Evolutionary conservation across 441 rosid genomes (phyloP).

Genomic region (Aleurites moluccanus): DNA sequence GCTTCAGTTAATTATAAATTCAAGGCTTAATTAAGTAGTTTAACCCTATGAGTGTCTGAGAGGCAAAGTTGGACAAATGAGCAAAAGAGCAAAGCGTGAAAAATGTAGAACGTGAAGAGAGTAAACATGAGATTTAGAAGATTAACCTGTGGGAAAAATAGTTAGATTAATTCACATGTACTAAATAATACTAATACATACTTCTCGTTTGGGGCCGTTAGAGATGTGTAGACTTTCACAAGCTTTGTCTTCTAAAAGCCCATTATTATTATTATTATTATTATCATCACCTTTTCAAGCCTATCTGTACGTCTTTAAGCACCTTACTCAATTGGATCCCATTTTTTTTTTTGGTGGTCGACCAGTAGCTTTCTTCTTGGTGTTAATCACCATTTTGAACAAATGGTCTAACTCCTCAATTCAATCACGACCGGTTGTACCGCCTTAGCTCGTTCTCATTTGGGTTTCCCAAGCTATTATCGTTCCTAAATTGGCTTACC

Average conservation of each 20-base stretch:
- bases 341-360: constrained; percentile 11
- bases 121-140: background rate
- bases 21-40: no score
- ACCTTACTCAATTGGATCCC: constrained; percentile 28
- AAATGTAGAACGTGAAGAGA: background rate
- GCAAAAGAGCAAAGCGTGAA: background rate
- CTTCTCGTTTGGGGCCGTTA: background rate
- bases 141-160: constrained; percentile 21
- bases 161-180: constrained; percentile 54
- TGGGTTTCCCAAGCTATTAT: no score
- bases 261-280: no score
- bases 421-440: no score
- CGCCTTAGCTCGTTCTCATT: no score
- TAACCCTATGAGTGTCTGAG: background rate
- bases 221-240: constrained; percentile 26
- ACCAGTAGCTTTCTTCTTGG: background rate
- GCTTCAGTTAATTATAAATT: no score
- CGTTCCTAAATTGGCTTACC: background rate
- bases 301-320: constrained; percentile 37
- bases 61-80: background rate
- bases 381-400: background rate
- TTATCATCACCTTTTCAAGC: constrained; percentile 13
- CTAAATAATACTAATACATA: no score
- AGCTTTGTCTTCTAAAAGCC: constrained; percentile 21
- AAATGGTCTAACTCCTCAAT: background rate